Evolutionary conservation across 768 basidiomycete genomes (phyloP).

Genomic region (Boletus sensibilis): DNA sequence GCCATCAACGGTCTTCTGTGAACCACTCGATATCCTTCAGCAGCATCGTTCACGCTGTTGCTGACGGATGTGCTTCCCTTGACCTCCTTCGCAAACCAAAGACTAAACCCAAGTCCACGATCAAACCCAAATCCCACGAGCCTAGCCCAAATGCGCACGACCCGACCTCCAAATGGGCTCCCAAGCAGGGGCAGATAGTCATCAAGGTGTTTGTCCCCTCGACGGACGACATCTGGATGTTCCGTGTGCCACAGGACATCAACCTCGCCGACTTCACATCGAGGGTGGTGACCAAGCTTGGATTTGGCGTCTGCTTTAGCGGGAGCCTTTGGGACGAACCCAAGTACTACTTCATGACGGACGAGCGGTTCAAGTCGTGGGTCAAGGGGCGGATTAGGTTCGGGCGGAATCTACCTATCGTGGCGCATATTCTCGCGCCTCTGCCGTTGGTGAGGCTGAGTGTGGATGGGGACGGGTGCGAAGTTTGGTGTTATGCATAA

Average conservation of each 20-base stretch:
- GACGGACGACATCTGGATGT: slow-evolving; percentile 41
- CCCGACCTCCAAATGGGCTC: slow-evolving; percentile 28
- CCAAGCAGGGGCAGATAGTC: slow-evolving; percentile 35
- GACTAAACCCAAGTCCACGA: neutral
- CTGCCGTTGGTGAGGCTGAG: slow-evolving; percentile 18
- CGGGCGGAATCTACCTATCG: slow-evolving; percentile 37
- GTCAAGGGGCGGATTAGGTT: slow-evolving; percentile 32
- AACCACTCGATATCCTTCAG: slow-evolving; percentile 16
- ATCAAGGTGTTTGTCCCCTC: slow-evolving; percentile 41
- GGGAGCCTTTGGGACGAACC: slow-evolving; percentile 33
- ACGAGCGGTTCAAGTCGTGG: slow-evolving; percentile 37
- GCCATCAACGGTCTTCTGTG: slow-evolving; percentile 14
- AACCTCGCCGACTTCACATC: slow-evolving; percentile 32
- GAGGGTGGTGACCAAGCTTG: slow-evolving; percentile 36
- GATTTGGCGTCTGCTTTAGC: slow-evolving; percentile 35
- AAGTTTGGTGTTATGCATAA: slow-evolving; percentile 24
- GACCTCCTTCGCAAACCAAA: slow-evolving; percentile 20
- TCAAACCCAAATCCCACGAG: neutral
- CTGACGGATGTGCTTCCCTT: slow-evolving; percentile 14
- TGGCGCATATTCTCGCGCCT: slow-evolving; percentile 27
- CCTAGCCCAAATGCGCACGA: neutral
- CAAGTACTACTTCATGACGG: slow-evolving; percentile 29
- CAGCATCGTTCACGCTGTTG: slow-evolving; percentile 13
- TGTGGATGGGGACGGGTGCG: slow-evolving; percentile 19
- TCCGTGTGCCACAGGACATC: slow-evolving; percentile 35